These are phyloP conservation scores for Lipomyces starkeyi DNA, from an alignment of 805 yeast genomes.

Conservation along the genomic window DNA sequence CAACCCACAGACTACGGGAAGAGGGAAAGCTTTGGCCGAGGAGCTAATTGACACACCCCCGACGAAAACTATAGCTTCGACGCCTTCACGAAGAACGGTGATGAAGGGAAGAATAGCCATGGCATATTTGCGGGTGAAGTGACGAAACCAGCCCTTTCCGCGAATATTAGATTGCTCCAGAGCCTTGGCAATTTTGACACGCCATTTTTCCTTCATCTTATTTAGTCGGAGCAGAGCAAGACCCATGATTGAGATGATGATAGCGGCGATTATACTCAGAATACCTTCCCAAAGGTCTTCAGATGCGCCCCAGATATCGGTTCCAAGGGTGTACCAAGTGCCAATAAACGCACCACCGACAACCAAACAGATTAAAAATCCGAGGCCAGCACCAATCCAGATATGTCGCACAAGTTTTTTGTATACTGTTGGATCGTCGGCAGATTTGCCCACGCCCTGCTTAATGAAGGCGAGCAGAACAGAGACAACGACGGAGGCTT, in stretches of 20 bases:
- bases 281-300: slow-evolving; percentile 98
- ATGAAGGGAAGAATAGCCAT: slow-evolving; percentile 89
- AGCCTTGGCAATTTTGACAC: slow-evolving; percentile 89
- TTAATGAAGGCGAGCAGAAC: slow-evolving; percentile 89
- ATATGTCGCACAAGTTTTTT: slow-evolving; percentile 75
- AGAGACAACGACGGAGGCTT: slow-evolving; percentile 89
- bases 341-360: slow-evolving; percentile 95
- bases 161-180: slow-evolving; percentile 49
- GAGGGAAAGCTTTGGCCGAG: slow-evolving; percentile 78
- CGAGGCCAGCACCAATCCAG: slow-evolving; percentile 79
- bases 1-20: slow-evolving; percentile 87
- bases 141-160: slow-evolving; percentile 50
- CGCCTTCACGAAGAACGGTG: slow-evolving; percentile 93
- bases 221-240: slow-evolving; percentile 93
- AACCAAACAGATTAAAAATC: slow-evolving; percentile 77
- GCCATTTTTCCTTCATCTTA: slow-evolving; percentile 97
- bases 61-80: slow-evolving; percentile 93
- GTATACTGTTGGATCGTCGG: slow-evolving; percentile 53
- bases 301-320: slow-evolving; percentile 84
- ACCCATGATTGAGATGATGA: slow-evolving; percentile 92
- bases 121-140: slow-evolving; percentile 72
- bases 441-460: slow-evolving; percentile 72
- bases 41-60: slow-evolving; percentile 89
- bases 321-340: slow-evolving; percentile 79
- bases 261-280: slow-evolving; percentile 86